These are phyloP conservation scores for Dryas alaskensis DNA, from an alignment of 306 rosid species.

Conservation along the genomic window DNA sequence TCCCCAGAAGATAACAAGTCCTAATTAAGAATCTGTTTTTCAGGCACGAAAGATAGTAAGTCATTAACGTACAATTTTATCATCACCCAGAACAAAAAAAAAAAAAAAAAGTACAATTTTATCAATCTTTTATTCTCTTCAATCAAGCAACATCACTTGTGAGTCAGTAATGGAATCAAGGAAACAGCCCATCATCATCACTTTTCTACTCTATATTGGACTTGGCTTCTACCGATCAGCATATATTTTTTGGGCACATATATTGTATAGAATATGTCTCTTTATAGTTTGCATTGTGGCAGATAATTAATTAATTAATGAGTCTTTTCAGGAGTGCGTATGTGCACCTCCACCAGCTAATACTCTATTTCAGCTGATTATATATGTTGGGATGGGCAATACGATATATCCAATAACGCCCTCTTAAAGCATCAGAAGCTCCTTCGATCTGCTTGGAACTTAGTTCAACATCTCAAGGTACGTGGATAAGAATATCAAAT, in stretches of 20 bases:
- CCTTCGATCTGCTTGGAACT: background rate
- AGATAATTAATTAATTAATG: background rate
- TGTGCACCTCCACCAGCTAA: conserved; percentile 10
- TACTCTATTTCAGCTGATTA: background rate
- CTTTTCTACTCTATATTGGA: conserved; percentile 10
- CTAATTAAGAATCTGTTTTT: conserved; percentile 29
- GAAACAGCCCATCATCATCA: conserved; percentile 47
- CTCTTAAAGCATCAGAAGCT: background rate
- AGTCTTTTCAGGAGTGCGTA: conserved; percentile 3
- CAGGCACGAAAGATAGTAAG: conserved; percentile 30
- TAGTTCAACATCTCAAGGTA: background rate
- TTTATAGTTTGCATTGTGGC: conserved; percentile 3
- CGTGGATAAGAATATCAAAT: background rate
- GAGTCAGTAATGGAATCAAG: conserved; percentile 53
- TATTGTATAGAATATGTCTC: no score
- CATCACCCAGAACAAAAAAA: background rate
- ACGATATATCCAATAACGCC: no score
- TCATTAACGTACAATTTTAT: conserved; percentile 25
- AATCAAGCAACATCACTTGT: conserved; percentile 10
- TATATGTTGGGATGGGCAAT: background rate
- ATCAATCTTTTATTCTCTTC: conserved; percentile 36
- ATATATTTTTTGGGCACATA: no score
- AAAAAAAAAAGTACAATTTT: conserved; percentile 17
- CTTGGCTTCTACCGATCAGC: background rate
- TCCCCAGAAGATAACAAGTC: conserved; percentile 38